Percentiles rank a stretch among this genome's conserved stretches.
These are phyloP conservation scores for Chalciporus sphaerocephalus DNA, from an alignment of 768 basidiomycete genomes.

Conservation along the genomic window DNA sequence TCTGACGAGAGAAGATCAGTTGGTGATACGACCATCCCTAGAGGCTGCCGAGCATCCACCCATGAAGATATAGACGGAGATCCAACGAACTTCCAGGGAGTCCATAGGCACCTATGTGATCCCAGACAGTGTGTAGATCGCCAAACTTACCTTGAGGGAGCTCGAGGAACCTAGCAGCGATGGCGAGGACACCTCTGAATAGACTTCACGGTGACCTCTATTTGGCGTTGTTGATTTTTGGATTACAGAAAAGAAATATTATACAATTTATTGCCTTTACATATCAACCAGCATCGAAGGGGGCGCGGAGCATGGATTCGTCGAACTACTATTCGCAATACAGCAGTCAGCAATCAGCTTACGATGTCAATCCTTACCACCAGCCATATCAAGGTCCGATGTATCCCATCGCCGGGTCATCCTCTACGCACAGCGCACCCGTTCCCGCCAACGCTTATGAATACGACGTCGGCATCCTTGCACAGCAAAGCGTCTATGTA, in stretches of 20 bases:
- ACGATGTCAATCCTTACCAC: slow-evolving; percentile 76
- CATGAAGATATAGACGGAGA: slow-evolving; percentile 3
- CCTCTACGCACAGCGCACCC: slow-evolving; percentile 67
- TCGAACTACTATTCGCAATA: slow-evolving; percentile 48
- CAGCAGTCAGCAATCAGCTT: slow-evolving; percentile 47
- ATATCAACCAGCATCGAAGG: neutral
- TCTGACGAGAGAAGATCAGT: slow-evolving; percentile 36
- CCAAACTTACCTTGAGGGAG: slow-evolving; percentile 39
- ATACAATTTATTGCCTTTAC: slow-evolving; percentile 8
- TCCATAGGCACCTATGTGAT: neutral
- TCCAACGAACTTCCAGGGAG: neutral
- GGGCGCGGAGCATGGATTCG: slow-evolving; percentile 29
- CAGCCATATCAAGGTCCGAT: slow-evolving; percentile 76
- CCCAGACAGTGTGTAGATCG: neutral
- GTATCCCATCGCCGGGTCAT: slow-evolving; percentile 59
- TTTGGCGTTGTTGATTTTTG: slow-evolving; percentile 30
- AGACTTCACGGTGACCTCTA: slow-evolving; percentile 11
- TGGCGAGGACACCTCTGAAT: slow-evolving; percentile 21
- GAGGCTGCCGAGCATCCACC: slow-evolving; percentile 30
- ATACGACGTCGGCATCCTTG: slow-evolving; percentile 86
- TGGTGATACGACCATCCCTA: slow-evolving; percentile 25
- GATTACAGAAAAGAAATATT: slow-evolving; percentile 1
- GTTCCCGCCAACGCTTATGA: slow-evolving; percentile 89
- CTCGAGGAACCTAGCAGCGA: slow-evolving; percentile 30
- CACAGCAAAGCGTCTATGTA: slow-evolving; percentile 89